These are phyloP conservation scores for Alternaria sp. DNA, from an alignment of 2,329 filamentous ascomycete species.

Conservation along the genomic window DNA sequence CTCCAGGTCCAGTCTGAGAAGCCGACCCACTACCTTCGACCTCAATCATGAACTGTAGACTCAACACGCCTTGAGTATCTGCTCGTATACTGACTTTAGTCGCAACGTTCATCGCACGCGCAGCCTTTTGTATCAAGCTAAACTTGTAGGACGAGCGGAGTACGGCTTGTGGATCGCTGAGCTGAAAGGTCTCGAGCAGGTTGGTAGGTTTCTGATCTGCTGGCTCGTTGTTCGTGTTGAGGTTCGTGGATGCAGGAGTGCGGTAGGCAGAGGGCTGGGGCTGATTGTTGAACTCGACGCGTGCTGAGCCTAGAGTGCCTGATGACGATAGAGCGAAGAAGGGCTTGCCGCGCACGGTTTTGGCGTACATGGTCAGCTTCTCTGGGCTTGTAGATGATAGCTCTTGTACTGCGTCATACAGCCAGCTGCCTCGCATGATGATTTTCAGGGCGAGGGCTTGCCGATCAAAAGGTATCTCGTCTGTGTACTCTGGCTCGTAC, in stretches of 20 bases:
- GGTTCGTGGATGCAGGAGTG: constrained; percentile 21
- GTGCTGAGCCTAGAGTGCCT: constrained; percentile 65
- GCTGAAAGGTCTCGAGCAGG: constrained; percentile 76
- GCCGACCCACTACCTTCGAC: constrained; percentile 60
- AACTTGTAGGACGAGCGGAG: constrained; percentile 78
- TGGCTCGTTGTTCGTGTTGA: constrained; percentile 3
- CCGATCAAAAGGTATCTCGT: constrained; percentile 88
- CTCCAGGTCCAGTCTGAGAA: constrained; percentile 37
- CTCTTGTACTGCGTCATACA: constrained; percentile 75
- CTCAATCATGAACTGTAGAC: constrained; percentile 95
- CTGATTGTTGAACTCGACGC: constrained; percentile 63
- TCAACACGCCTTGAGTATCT: constrained; percentile 88
- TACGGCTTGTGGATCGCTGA: constrained; percentile 47
- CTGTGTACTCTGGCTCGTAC: constrained; percentile 70
- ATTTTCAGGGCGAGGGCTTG: constrained; percentile 85
- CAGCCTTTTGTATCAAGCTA: constrained; percentile 80
- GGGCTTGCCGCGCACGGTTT: constrained; percentile 56
- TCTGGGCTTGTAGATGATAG: constrained; percentile 72
- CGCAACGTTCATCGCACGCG: constrained; percentile 89
- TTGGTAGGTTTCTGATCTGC: constrained; percentile 15
- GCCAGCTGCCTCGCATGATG: constrained; percentile 82
- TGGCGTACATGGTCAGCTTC: constrained; percentile 66
- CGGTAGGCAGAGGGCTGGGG: constrained; percentile 30
- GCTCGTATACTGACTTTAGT: constrained; percentile 91
- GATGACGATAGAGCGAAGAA: constrained; percentile 74